Conservation (phyloP, 441 rosid genomes). For the Geranium incanum region DNA sequence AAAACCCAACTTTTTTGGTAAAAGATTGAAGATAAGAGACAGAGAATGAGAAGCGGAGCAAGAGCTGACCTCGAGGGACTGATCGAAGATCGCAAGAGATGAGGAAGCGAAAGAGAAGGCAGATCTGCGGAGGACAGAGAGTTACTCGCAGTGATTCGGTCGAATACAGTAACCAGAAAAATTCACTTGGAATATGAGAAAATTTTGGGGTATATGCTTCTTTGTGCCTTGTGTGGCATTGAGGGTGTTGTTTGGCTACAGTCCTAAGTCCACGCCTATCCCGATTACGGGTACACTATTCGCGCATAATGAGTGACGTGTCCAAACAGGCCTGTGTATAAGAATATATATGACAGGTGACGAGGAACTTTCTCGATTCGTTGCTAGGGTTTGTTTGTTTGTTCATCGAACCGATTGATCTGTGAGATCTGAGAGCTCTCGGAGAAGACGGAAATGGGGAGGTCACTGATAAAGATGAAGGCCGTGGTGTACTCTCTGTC, state of each 20-base stretch:
- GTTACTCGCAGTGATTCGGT: background rate
- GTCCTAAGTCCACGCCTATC: background rate
- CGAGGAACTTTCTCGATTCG: background rate
- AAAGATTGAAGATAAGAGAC: background rate
- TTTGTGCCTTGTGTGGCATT: no score
- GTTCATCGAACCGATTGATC: background rate
- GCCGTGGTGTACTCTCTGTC: conserved; percentile 92
- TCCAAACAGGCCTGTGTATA: background rate
- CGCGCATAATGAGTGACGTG: background rate
- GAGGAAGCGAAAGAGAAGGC: background rate
- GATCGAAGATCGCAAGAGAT: background rate
- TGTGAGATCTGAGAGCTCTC: background rate
- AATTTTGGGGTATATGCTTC: no score
- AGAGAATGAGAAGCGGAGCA: background rate
- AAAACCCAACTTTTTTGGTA: background rate
- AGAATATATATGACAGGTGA: background rate
- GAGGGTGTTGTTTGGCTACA: background rate
- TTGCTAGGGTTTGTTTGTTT: background rate
- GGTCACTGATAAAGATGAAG: conserved; percentile 79
- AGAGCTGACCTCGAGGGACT: background rate
- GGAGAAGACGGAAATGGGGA: conserved; percentile 45
- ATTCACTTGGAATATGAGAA: no score
- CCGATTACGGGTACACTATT: background rate
- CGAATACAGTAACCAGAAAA: background rate
- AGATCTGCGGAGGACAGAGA: background rate